Conservation (phyloP, 495 filamentous ascomycete species). For the Penicilliopsis zonata region DNA sequence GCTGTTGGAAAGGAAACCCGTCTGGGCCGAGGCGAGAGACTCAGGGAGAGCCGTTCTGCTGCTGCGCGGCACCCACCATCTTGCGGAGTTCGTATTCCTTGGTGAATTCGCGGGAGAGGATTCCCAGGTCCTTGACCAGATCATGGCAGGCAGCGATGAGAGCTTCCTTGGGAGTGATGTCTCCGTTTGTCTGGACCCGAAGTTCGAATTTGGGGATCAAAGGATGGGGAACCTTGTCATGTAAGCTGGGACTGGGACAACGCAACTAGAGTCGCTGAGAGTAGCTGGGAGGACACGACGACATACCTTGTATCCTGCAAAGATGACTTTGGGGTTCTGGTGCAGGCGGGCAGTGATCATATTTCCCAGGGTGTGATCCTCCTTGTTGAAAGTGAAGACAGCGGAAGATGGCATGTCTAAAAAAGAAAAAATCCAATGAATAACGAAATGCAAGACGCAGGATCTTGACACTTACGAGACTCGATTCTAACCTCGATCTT, state of each 20-base stretch:
- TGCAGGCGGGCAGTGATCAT: conserved; percentile 72
- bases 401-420: conserved; percentile 69
- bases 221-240: conserved; percentile 69
- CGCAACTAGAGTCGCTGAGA: not conserved
- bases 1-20: not conserved
- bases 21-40: conserved; percentile 13
- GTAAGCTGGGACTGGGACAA: too few species aligned
- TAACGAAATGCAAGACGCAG: too few species aligned
- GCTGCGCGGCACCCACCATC: conserved; percentile 55
- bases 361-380: conserved; percentile 94
- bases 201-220: conserved; percentile 76
- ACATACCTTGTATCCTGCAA: conserved; percentile 77
- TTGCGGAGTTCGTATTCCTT: conserved; percentile 92
- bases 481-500: conserved; percentile 80
- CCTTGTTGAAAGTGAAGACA: conserved; percentile 89
- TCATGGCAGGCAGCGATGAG: conserved; percentile 67
- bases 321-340: conserved; percentile 64
- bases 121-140: conserved; percentile 63
- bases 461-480: conserved; percentile 61
- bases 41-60: conserved; percentile 20
- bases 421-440: conserved; percentile 6
- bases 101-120: conserved; percentile 75
- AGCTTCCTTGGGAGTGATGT: conserved; percentile 73
- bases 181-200: conserved; percentile 86
- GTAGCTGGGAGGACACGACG: not conserved